Evolutionary conservation across 1,284 basidiomycete species (phyloP), one percentile per base, ranked within the genome.

Genomic region (Tilletia setariae): DNA sequence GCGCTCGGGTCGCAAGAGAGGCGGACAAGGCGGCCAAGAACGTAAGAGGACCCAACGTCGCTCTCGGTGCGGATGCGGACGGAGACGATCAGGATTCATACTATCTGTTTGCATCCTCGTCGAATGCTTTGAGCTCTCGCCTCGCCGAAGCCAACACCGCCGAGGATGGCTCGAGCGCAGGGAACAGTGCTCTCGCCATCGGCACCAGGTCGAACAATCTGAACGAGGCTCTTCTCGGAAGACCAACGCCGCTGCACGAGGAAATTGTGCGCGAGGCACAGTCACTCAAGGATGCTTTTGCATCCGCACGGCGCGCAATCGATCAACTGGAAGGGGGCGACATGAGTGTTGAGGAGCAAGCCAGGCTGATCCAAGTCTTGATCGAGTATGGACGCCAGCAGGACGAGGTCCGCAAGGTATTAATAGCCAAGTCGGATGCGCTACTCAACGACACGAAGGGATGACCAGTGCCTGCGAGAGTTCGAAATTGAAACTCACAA

Each of bases 401-500:
- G 56, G 28, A 61, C n/a, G 43, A 42, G 43, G 42, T n/a, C 62
- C 51, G 49, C 43, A 19, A 8, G 3, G 71, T 71, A 66, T 69
- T 72, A 42, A 40, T 70, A 64, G 40, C 67, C n/a, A n/a, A 30
- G 25, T 63, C 47, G 21, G 28, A 63, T 21, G 32, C 51, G 42
- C 40, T 30, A 49, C 35, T 40, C 35, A 40, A 40, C 35, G 35
- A 67, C 70, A 49, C 75, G 66, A 51, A 70, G 42, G 53, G 66
- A 35, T 66, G 63, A 53, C 49, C 35, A 40, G 35, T 6, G 6
- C 35, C 11, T 11, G 35, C 6, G 35, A 11, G 35, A 40, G 6
- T 40, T 11, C 35, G 35, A 40, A 40, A n/a, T n/a, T n/a, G n/a
- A n/a, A n/a, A n/a, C n/a, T n/a, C n/a, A n/a, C n/a, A n/a, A n/a